These are phyloP conservation scores for Corynascus novoguineensis DNA, from an alignment of 495 filamentous ascomycete genomes.

Conservation along the genomic window DNA sequence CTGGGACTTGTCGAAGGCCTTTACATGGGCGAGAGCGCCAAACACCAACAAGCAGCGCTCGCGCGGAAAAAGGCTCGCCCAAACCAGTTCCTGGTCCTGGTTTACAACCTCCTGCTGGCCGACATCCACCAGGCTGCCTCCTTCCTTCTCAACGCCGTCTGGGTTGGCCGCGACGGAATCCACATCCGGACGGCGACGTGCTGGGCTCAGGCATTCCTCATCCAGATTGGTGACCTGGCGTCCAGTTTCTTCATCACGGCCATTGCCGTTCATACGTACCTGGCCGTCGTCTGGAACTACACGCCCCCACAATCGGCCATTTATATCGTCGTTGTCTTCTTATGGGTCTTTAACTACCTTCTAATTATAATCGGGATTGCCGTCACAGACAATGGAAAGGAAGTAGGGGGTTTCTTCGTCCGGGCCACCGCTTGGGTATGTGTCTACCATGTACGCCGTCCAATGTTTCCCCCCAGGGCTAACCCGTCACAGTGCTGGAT, in stretches of 20 bases:
- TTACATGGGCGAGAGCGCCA: conserved; percentile 5
- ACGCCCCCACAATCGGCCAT: conserved; percentile 52
- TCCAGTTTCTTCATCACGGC: conserved; percentile 66
- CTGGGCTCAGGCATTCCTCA: conserved; percentile 65
- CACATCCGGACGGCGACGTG: conserved; percentile 52
- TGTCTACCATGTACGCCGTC: no score
- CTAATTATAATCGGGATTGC: conserved; percentile 53
- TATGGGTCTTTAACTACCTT: conserved; percentile 57
- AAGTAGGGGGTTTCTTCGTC: conserved; percentile 51
- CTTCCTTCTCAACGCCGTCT: conserved; percentile 61
- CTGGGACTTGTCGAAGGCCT: conserved; percentile 22
- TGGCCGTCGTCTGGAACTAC: conserved; percentile 54
- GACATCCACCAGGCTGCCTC: conserved; percentile 66
- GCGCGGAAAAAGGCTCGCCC: conserved; percentile 22
- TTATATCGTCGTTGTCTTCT: conserved; percentile 41
- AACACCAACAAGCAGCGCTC: neutral
- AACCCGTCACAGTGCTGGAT: conserved; percentile 61
- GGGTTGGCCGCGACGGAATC: conserved; percentile 53
- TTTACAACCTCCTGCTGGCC: conserved; percentile 68
- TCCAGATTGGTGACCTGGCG: conserved; percentile 63
- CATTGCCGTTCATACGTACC: conserved; percentile 65
- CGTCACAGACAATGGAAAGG: conserved; percentile 42
- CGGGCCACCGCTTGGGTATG: conserved; percentile 60
- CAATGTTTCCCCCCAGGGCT: conserved; percentile 3
- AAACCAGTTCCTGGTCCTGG: conserved; percentile 69